These are phyloP conservation scores for Tetrapisispora fleetii DNA, from an alignment of 805 yeast species.

Conservation along the genomic window DNA sequence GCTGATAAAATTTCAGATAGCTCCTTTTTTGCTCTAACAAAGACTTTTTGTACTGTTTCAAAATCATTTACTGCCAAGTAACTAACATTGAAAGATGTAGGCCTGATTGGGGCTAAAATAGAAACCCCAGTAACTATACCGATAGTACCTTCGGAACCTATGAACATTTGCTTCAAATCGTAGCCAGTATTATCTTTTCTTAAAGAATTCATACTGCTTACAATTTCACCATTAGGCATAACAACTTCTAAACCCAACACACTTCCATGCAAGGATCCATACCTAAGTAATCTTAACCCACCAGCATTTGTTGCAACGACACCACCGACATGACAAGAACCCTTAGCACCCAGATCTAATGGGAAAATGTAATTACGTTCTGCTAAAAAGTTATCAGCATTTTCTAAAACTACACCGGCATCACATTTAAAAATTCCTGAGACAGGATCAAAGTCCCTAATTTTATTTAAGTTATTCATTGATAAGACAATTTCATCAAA, in stretches of 20 bases:
- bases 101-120: constrained; percentile 80
- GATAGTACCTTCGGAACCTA: constrained; percentile 89
- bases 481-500: constrained; percentile 83
- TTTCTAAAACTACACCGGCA: constrained; percentile 83
- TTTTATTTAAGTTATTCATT: constrained; percentile 58
- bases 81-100: constrained; percentile 78
- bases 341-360: constrained; percentile 90
- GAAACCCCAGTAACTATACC: constrained; percentile 89
- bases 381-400: constrained; percentile 66
- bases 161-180: constrained; percentile 83
- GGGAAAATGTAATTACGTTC: constrained; percentile 89
- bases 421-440: constrained; percentile 84
- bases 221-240: constrained; percentile 78
- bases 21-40: constrained; percentile 66
- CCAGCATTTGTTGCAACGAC: constrained; percentile 95
- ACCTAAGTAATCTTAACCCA: constrained; percentile 76
- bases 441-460: constrained; percentile 70
- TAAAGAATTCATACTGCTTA: constrained; percentile 71
- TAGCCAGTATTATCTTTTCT: constrained; percentile 95
- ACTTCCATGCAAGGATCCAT: constrained; percentile 87
- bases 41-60: constrained; percentile 76
- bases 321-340: constrained; percentile 94
- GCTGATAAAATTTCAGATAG: constrained; percentile 83
- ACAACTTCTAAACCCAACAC: constrained; percentile 89
- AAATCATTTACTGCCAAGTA: constrained; percentile 73